Evolutionary conservation across 1,284 basidiomycete species (phyloP), one percentile per base, ranked within the genome.

Genomic region (Ustilago loliicola): DNA sequence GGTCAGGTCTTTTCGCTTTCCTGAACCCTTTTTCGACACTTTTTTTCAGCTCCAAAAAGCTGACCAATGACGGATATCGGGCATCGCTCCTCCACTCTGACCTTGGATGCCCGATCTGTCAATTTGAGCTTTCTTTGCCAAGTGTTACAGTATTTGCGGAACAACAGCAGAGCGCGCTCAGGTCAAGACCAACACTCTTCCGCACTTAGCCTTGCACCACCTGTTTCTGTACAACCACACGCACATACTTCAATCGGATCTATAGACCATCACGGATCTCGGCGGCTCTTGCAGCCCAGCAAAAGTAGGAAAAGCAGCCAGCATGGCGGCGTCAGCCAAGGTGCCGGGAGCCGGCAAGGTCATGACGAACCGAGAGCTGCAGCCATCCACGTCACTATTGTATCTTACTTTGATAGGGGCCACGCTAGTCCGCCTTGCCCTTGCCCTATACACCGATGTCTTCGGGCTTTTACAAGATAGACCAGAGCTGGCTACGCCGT

Each of bases 401-500:
- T 61, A 50, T 29, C 59, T 68, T 30, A 56, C 60, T 10, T 42
- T 78, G 30, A 10, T 54, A 1, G 52, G 23, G n/a, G 77, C 73
- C 5, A 64, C 55, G 4, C 38, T 70, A 17, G 61, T 88, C 3
- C 82, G 88, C 5, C 62, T 87, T 0, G 77, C 81, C 5, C 62
- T 88, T 32, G 87, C 87, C 66, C 48, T 68, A 8, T 74, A 78
- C n/a, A 86, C 87, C 0, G 45, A 81, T 10, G 48, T 88, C 4
- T 80, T 87, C 9, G 59, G 58, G 0, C 54, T 80, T 2, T 81
- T 89, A 0, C 82, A 87, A 58, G 83, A 86, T 23, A 83, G 89
- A 76, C 92, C 93, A 36, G 92, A 94, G 83, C 88, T 97, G 21
- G 90, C 92, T 0, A 94, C 94, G 2, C 93, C 95, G 0, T 83